Evolutionary conservation across 2,329 filamentous ascomycete genomes (phyloP), one percentile per base, ranked within the genome.

Genomic region (Xylaria sp.): DNA sequence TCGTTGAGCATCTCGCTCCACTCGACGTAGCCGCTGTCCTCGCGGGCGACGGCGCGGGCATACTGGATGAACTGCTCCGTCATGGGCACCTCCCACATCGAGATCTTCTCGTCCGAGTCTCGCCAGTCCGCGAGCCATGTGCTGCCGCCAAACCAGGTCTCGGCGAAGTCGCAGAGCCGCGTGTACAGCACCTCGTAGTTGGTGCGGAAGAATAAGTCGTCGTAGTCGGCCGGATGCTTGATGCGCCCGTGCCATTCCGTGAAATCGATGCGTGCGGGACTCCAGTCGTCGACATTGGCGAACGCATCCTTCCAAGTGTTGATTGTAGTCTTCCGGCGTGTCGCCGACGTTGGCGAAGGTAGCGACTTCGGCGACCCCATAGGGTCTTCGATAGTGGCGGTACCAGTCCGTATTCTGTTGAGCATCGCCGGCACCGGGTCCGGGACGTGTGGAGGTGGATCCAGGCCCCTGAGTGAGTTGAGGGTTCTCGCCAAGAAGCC

Each of bases 1-100:
- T 72, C 64, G 18, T 61, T 60, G 34, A 78, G 54, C 50, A 78
- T 62, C 13, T 55, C 59, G 47, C 74, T 69, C 76, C 76, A 78
- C 1, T 70, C 67, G 10, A 70, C 71, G 7, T 60, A 55, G 2
- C 63, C 55, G n/a, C 61, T 62, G 63, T 77, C 76, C 66, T 75
- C 72, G 34, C 70, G 67, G 6, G 73, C 74, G 4, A 74, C 68
- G 5, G 69, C 51, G 30, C 62, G 60, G 1, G 71, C 68, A 59
- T 75, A 76, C 57, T 71, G 58, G n/a, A 70, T 9, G 57, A 78
- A 76, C 54, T 72, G 67, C 11, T 65, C 58, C 18, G 68, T 66
- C 46, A 74, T 51, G 10, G 62, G 59, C 1, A 57, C 61, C n/a
- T 68, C 54, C 71, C 71, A 73, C 10, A 65, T 58, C 10, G 59